phyloP scores from a whole-genome alignment of 441 rosid genomes.

The Erysimum cheiri region DNA sequence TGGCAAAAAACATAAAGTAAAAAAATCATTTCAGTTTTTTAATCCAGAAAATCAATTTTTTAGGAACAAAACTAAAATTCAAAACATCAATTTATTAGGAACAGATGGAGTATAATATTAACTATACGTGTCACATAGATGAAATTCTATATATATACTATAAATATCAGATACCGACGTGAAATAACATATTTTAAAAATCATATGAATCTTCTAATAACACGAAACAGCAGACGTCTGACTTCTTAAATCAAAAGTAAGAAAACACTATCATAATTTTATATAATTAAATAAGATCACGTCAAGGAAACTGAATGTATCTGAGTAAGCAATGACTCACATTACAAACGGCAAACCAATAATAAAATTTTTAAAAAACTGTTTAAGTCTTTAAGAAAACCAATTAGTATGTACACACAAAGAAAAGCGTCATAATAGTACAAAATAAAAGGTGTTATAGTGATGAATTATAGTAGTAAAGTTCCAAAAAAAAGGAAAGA shows the following conservation, averaged over 20 bases:
- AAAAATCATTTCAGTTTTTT: no score
- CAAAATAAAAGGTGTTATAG: background rate
- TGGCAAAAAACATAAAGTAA: no score
- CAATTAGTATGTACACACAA: background rate
- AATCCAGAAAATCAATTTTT: no score
- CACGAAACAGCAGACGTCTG: background rate
- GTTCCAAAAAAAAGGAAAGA: no score
- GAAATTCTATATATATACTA: background rate
- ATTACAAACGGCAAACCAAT: conserved; percentile 37
- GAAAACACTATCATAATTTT: conserved; percentile 12
- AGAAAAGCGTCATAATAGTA: background rate
- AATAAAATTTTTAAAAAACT: conserved; percentile 1
- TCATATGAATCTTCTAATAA: background rate
- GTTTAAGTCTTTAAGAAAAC: background rate
- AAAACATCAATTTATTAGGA: no score
- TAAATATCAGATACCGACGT: conserved; percentile 18
- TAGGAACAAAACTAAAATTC: no score
- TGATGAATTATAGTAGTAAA: conserved; percentile 38
- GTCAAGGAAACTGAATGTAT: conserved; percentile 31
- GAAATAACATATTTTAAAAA: background rate
- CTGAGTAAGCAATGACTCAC: conserved; percentile 46
- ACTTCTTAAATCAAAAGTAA: conserved; percentile 5
- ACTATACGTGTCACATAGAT: conserved; percentile 15
- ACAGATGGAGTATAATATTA: no score
- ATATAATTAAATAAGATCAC: conserved; percentile 17